phyloP scores from a whole-genome alignment of 148 eudicot species.

The Rhododendron mucronatum region DNA sequence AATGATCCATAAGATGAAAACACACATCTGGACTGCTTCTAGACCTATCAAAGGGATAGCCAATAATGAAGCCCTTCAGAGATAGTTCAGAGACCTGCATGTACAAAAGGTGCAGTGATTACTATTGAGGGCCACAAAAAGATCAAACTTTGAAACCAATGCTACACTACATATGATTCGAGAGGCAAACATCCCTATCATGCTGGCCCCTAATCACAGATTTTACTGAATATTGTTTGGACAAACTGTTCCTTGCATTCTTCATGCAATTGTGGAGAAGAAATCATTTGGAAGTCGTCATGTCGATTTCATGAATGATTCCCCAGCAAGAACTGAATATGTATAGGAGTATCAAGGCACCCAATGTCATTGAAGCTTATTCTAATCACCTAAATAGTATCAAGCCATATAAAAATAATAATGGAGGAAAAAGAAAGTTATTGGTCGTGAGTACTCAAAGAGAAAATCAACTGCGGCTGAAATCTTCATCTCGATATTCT shows the following conservation, averaged over 20 bases:
- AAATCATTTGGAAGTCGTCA: background rate
- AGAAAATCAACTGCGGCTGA: background rate
- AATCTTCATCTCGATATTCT: background rate
- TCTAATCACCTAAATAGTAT: background rate
- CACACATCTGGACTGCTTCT: constrained; percentile 45
- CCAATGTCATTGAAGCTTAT: background rate
- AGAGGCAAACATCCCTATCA: background rate
- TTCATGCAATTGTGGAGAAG: background rate
- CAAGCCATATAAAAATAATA: background rate
- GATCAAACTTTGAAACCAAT: background rate
- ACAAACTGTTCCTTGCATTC: background rate
- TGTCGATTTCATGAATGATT: background rate
- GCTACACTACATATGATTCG: background rate
- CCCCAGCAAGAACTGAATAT: background rate
- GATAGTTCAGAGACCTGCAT: constrained; percentile 63
- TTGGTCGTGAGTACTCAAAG: background rate
- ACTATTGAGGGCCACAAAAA: background rate
- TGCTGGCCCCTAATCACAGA: background rate
- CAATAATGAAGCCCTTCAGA: constrained; percentile 60
- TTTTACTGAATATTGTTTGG: background rate
- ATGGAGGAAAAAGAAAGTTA: background rate
- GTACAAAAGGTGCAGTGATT: background rate
- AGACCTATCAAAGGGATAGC: constrained; percentile 55
- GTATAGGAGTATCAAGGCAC: background rate
- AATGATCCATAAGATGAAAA: constrained; percentile 9